These are phyloP conservation scores for Eustoma russellianum DNA, from an alignment of 257 asterid species.

Conservation along the genomic window DNA sequence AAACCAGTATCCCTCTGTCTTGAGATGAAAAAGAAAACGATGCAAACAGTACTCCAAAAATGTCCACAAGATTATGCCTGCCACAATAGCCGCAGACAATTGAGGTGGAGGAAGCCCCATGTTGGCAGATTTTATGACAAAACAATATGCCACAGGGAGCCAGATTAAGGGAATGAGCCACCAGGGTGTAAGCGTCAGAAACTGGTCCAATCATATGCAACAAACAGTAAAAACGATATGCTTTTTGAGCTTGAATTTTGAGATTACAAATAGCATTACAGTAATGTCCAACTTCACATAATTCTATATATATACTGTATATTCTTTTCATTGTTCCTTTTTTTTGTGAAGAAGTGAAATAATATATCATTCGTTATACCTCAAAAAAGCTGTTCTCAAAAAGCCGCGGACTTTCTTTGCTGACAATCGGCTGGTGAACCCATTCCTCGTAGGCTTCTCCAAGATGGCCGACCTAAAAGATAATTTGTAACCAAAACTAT, in stretches of 20 bases:
- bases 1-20: constrained; percentile 12
- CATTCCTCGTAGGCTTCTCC: constrained; percentile 68
- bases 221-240: too few relatives aligned
- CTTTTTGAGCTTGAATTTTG: too few relatives aligned
- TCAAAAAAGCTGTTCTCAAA: constrained; percentile 34
- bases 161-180: constrained; percentile 61
- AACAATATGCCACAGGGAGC: constrained; percentile 60
- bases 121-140: constrained; percentile 23
- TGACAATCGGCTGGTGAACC: constrained; percentile 61
- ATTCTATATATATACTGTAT: too few relatives aligned
- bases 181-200: constrained; percentile 64
- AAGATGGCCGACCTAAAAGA: constrained; percentile 67
- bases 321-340: too few relatives aligned
- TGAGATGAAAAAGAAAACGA: constrained; percentile 19
- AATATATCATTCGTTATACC: constrained; percentile 20
- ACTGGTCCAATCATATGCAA: constrained; percentile 24
- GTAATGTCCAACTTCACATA: too few relatives aligned
- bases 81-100: constrained; percentile 29
- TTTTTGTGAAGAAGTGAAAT: too few relatives aligned
- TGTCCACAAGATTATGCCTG: constrained; percentile 54
- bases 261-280: too few relatives aligned
- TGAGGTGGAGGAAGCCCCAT: constrained; percentile 32
- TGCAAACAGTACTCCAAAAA: constrained; percentile 49
- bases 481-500: not conserved
- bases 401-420: constrained; percentile 50